Evolutionary conservation across 2,329 filamentous ascomycete species (phyloP).

Genomic region (Chaetomium globosum): DNA sequence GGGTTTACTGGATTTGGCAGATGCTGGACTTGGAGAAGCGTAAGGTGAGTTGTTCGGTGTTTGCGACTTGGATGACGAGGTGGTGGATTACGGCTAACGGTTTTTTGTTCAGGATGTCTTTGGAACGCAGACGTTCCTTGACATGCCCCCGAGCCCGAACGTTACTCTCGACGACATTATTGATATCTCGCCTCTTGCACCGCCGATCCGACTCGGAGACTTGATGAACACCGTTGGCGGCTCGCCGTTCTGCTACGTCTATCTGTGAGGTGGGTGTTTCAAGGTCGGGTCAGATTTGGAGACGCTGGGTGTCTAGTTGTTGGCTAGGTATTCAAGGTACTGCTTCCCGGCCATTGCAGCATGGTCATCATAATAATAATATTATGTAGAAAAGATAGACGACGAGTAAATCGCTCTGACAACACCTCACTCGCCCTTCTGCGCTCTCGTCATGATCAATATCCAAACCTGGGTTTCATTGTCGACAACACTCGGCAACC

Average conservation of each 20-base stretch:
- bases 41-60: background rate
- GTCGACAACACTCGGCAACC: too few species aligned
- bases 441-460: too few species aligned
- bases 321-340: too few species aligned
- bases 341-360: too few species aligned
- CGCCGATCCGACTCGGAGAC: background rate
- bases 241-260: conserved; percentile 14
- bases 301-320: too few species aligned
- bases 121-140: conserved; percentile 6
- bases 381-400: too few species aligned
- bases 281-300: too few species aligned
- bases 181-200: conserved; percentile 16
- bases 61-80: background rate
- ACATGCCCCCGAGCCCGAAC: background rate
- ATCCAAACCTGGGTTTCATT: too few species aligned
- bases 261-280: background rate
- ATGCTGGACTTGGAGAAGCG: conserved; percentile 19
- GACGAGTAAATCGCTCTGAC: too few species aligned
- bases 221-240: conserved; percentile 3
- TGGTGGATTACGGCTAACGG: background rate
- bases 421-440: too few species aligned
- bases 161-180: conserved; percentile 3
- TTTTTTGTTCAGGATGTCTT: background rate
- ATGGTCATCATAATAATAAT: too few species aligned
- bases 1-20: conserved; percentile 29